Percentiles rank a stretch among this genome's conserved stretches.
phyloP scores from a whole-genome alignment of 176 grass and related monocot species.

The Aegilops umbellulata region DNA sequence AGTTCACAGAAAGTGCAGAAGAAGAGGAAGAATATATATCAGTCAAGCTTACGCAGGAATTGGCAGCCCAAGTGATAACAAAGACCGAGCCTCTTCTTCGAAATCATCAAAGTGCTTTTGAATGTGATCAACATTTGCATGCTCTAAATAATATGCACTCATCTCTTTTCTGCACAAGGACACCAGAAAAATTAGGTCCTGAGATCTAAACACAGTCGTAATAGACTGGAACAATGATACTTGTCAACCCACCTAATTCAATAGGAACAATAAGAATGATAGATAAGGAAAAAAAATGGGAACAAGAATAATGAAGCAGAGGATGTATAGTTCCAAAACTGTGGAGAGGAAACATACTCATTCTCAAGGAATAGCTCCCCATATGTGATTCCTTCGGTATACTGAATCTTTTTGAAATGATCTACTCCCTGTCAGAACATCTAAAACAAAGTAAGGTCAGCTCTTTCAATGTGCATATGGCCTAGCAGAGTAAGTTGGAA shows the following conservation, averaged over 20 bases:
- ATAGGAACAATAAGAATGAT: background rate
- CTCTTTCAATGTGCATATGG: slow-evolving; percentile 46
- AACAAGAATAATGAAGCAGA: background rate
- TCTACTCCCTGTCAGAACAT: slow-evolving; percentile 79
- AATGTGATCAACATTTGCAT: slow-evolving; percentile 72
- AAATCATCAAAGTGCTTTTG: slow-evolving; percentile 88
- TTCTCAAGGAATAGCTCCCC: slow-evolving; percentile 97
- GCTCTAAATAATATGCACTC: slow-evolving; percentile 94
- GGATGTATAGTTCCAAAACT: slow-evolving; percentile 4
- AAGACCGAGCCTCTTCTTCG: slow-evolving; percentile 81
- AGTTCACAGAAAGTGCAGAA: background rate
- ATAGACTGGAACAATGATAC: background rate
- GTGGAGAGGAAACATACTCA: slow-evolving; percentile 56
- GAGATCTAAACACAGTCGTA: background rate
- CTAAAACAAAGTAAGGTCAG: slow-evolving; percentile 88
- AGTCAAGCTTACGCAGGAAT: slow-evolving; percentile 79
- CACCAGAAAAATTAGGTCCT: slow-evolving; percentile 6
- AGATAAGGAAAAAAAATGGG: background rate
- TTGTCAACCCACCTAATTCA: background rate
- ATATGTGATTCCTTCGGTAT: slow-evolving; percentile 86
- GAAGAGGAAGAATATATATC: slow-evolving; percentile 24
- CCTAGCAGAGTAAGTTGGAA: slow-evolving; percentile 14
- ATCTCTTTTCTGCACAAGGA: slow-evolving; percentile 93
- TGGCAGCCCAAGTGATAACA: slow-evolving; percentile 68
- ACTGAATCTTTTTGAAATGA: slow-evolving; percentile 97